phyloP scores from a whole-genome alignment of 202 grass and related monocot genomes.

The Hordeum pubiflorum region DNA sequence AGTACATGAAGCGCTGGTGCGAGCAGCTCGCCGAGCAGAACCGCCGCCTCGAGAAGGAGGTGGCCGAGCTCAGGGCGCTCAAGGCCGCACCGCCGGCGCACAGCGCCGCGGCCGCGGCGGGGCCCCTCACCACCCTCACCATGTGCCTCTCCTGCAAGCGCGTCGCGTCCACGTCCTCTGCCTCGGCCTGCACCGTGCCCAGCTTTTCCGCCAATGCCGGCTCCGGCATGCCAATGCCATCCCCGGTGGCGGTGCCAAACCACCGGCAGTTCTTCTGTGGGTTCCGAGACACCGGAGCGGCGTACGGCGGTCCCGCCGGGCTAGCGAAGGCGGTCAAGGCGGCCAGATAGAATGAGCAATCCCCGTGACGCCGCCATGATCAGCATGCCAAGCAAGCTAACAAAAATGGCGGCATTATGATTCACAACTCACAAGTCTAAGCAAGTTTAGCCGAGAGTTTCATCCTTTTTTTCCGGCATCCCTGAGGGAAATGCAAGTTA shows the following conservation, averaged over 20 bases:
- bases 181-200: neutral
- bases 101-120: neutral
- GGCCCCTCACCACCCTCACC: conserved; percentile 44
- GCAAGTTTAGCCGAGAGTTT: conserved; percentile 1
- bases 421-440: neutral
- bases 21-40: conserved; percentile 68
- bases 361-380: neutral
- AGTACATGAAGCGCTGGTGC: conserved; percentile 72
- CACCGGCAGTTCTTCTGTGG: conserved; percentile 53
- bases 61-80: conserved; percentile 50
- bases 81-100: neutral
- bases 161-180: conserved; percentile 23
- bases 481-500: neutral
- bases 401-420: neutral
- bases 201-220: neutral
- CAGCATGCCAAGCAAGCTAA: neutral
- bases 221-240: neutral
- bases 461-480: neutral
- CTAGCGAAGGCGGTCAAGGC: conserved; percentile 32
- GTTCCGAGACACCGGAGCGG: conserved; percentile 25
- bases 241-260: conserved; percentile 13
- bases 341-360: conserved; percentile 20
- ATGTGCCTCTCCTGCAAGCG: conserved; percentile 68
- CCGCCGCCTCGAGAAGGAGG: conserved; percentile 52
- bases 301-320: neutral